Conservation (phyloP, 2,329 filamentous ascomycete species). For the Paecilomyces fulvus region DNA sequence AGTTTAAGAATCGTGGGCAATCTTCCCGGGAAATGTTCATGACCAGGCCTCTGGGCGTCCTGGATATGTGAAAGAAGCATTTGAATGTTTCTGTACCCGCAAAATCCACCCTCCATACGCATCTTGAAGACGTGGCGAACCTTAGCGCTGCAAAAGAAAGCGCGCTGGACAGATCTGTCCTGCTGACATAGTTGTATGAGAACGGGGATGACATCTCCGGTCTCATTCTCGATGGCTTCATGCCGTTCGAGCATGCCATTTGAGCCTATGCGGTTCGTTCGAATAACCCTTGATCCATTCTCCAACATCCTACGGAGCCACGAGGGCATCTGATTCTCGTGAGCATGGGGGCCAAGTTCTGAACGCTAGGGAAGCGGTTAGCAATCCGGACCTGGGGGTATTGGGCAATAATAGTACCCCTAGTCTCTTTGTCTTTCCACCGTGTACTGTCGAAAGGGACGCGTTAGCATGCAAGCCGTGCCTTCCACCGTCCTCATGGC, state of each 20-base stretch:
- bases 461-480: not conserved
- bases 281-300: slow-evolving; percentile 48
- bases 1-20: slow-evolving; percentile 72
- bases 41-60: slow-evolving; percentile 47
- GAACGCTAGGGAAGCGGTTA: slow-evolving; percentile 34
- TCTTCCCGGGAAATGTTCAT: slow-evolving; percentile 49
- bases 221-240: slow-evolving; percentile 40
- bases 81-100: slow-evolving; percentile 91
- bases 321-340: slow-evolving; percentile 66
- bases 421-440: slow-evolving; percentile 18
- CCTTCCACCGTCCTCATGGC: not conserved
- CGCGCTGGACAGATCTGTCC: slow-evolving; percentile 56
- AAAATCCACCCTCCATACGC: slow-evolving; percentile 78
- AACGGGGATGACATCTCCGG: slow-evolving; percentile 50
- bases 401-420: slow-evolving; percentile 16
- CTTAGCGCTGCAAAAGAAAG: slow-evolving; percentile 69
- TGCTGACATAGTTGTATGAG: slow-evolving; percentile 56
- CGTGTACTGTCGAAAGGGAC: not conserved
- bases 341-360: slow-evolving; percentile 63
- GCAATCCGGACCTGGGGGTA: not conserved
- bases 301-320: slow-evolving; percentile 58
- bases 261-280: slow-evolving; percentile 42
- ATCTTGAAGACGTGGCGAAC: slow-evolving; percentile 77
- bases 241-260: slow-evolving; percentile 37
- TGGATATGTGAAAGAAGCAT: slow-evolving; percentile 77